Conservation (phyloP, 176 grass and related monocot genomes). For the Phoenix dactylifera region DNA sequence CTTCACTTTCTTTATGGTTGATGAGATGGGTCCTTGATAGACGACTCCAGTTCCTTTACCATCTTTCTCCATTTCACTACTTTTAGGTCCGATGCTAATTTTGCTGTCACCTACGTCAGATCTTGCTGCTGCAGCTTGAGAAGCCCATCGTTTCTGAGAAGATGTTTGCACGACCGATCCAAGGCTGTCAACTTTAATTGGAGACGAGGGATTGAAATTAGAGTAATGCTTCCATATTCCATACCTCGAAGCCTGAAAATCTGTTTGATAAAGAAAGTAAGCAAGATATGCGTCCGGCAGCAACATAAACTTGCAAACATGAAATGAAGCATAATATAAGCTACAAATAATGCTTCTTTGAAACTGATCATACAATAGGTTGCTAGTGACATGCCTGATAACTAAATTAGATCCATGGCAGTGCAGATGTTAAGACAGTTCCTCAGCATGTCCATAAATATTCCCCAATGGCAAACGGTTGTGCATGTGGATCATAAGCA, state of each 20-base stretch:
- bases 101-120: constrained; percentile 43
- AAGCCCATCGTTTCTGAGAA: constrained; percentile 44
- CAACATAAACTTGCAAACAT: too few species aligned
- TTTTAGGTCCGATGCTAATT: constrained; percentile 78
- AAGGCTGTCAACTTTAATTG: constrained; percentile 6
- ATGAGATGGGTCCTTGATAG: constrained; percentile 85
- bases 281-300: too few species aligned
- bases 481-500: too few species aligned
- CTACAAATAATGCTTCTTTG: too few species aligned
- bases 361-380: too few species aligned
- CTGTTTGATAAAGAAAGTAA: constrained; percentile 12
- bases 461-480: too few species aligned
- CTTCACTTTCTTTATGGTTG: constrained; percentile 98
- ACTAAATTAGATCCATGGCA: too few species aligned
- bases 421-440: too few species aligned
- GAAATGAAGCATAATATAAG: too few species aligned
- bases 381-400: too few species aligned
- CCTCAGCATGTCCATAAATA: too few species aligned
- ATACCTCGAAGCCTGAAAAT: constrained; percentile 26
- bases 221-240: constrained; percentile 40
- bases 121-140: constrained; percentile 41
- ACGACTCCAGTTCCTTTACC: constrained; percentile 33
- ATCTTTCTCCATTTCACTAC: constrained; percentile 46
- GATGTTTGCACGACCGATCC: constrained; percentile 9
- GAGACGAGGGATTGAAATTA: constrained; percentile 13